Evolutionary conservation across 208 protist species (phyloP).

Genomic region (Leishmania major): DNA sequence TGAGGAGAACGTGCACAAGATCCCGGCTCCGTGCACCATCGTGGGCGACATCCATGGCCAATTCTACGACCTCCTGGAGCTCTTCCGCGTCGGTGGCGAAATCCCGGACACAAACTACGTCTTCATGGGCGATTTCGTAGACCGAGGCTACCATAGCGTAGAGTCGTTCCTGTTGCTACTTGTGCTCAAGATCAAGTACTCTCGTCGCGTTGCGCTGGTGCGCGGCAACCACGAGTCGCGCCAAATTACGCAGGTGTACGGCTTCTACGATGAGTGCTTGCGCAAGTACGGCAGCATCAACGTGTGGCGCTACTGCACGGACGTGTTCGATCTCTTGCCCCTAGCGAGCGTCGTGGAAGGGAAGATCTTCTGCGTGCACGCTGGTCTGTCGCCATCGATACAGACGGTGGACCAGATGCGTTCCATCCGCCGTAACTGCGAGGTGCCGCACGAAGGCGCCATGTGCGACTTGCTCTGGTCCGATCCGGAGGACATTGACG

Average conservation of each 20-base stretch:
- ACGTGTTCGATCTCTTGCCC: conserved; percentile 99
- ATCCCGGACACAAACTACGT: conserved; percentile 97
- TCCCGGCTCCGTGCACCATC: conserved; percentile 92
- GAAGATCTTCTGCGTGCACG: conserved; percentile 99
- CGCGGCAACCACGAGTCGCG: conserved; percentile 97
- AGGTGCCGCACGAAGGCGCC: conserved; percentile 98
- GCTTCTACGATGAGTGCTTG: conserved; percentile 99
- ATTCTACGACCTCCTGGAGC: conserved; percentile 97
- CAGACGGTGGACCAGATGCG: conserved; percentile 97
- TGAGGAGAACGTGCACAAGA: conserved; percentile 93
- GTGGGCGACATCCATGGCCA: conserved; percentile 96
- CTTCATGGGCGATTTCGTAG: conserved; percentile 99
- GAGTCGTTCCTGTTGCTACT: conserved; percentile 98
- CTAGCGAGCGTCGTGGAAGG: conserved; percentile 98
- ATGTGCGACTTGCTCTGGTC: conserved; percentile 99
- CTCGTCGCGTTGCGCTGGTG: conserved; percentile 95
- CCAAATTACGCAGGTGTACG: conserved; percentile 98
- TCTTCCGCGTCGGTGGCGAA: conserved; percentile 97
- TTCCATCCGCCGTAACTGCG: conserved; percentile 95
- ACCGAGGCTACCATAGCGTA: conserved; percentile 98
- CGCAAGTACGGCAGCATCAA: conserved; percentile 99
- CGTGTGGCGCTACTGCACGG: conserved; percentile 99
- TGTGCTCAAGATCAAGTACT: conserved; percentile 97
- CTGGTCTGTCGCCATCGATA: conserved; percentile 98
- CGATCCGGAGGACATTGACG: conserved; percentile 96